Conservation (phyloP, 108 stramenopile species). For the Pseudonitzschia multistriata region DNA sequence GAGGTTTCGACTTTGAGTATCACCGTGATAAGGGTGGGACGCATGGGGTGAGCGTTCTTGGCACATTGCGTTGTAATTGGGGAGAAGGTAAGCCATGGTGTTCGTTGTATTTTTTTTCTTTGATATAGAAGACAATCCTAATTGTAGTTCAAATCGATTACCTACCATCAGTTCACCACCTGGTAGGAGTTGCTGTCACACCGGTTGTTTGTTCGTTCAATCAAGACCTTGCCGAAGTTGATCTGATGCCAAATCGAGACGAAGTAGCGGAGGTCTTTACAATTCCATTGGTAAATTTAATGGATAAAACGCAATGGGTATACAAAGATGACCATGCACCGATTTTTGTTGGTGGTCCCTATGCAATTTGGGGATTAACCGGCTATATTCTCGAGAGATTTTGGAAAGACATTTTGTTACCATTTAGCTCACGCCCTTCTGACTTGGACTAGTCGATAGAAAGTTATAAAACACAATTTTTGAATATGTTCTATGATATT, state of each 20-base stretch:
- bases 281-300: conserved; percentile 65
- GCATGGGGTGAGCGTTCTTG: conserved; percentile 64
- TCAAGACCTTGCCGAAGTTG: conserved; percentile 68
- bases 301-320: conserved; percentile 76
- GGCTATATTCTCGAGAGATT: conserved; percentile 87
- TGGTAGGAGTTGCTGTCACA: conserved; percentile 92
- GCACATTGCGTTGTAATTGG: conserved; percentile 91
- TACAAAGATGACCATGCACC: conserved; percentile 78
- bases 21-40: conserved; percentile 28
- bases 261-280: conserved; percentile 91
- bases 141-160: background rate
- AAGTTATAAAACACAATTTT: background rate
- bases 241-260: conserved; percentile 73
- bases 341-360: conserved; percentile 85
- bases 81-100: conserved; percentile 45
- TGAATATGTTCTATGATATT: too few species aligned
- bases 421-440: conserved; percentile 3
- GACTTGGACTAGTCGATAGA: background rate
- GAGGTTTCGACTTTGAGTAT: conserved; percentile 47
- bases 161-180: conserved; percentile 48
- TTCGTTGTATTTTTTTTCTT: background rate
- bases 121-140: conserved; percentile 5
- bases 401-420: conserved; percentile 75
- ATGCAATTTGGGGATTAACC: conserved; percentile 91
- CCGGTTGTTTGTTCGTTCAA: conserved; percentile 81